Conservation (phyloP, 1,284 basidiomycete species). For the Trichosporon coremiiforme region DNA sequence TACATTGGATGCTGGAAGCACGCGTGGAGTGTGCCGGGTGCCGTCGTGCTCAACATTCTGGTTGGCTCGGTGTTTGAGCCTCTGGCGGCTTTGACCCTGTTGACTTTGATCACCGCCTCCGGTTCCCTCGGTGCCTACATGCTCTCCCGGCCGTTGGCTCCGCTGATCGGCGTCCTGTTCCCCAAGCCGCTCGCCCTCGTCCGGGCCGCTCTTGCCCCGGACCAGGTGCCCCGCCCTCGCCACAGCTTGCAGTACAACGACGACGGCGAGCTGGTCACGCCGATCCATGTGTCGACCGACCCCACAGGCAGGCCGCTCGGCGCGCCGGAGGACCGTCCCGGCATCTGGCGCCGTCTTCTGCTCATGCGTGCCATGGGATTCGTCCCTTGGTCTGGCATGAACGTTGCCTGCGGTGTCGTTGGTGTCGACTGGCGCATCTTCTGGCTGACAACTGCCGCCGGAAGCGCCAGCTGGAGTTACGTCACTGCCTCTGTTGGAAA, state of each 20-base stretch:
- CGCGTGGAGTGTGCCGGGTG: slow-evolving; percentile 89
- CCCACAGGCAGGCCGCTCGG: slow-evolving; percentile 39
- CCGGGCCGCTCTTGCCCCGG: slow-evolving; percentile 51
- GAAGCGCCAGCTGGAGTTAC: slow-evolving; percentile 75
- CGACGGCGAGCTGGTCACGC: slow-evolving; percentile 52
- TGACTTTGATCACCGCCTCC: slow-evolving; percentile 77
- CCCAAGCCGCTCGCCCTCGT: slow-evolving; percentile 77
- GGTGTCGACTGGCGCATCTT: slow-evolving; percentile 78
- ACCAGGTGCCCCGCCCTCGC: slow-evolving; percentile 35
- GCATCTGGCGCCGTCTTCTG: slow-evolving; percentile 79
- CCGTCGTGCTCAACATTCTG: slow-evolving; percentile 89
- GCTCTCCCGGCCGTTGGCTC: slow-evolving; percentile 76
- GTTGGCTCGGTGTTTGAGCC: slow-evolving; percentile 82
- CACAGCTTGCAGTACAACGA: background rate
- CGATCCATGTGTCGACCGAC: slow-evolving; percentile 43
- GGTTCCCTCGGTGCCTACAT: slow-evolving; percentile 77
- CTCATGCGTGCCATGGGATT: slow-evolving; percentile 83
- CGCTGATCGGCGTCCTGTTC: slow-evolving; percentile 74
- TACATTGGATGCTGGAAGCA: slow-evolving; percentile 88
- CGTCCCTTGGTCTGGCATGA: slow-evolving; percentile 92
- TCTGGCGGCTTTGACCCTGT: slow-evolving; percentile 71
- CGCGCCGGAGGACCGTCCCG: slow-evolving; percentile 38
- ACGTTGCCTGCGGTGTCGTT: slow-evolving; percentile 87
- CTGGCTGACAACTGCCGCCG: slow-evolving; percentile 78
- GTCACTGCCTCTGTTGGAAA: slow-evolving; percentile 55